Evolutionary conservation across 805 yeast species (phyloP).

Genomic region (Scheffersomyces amazonensis): DNA sequence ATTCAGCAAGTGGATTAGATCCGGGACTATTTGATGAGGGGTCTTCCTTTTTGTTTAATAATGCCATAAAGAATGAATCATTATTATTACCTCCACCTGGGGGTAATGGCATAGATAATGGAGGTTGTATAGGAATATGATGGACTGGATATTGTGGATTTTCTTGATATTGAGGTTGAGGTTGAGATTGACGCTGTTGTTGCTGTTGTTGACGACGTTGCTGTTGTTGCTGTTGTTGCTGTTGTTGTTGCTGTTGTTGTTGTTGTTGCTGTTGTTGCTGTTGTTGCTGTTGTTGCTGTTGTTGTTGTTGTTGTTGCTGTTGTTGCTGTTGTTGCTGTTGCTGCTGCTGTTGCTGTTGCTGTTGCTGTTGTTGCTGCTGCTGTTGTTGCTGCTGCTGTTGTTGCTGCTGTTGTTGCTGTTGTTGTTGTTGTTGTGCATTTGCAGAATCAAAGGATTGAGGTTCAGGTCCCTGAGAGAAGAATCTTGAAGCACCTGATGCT

Average conservation of each 20-base stretch:
- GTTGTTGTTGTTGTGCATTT: neutral
- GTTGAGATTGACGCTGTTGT: conserved; percentile 11
- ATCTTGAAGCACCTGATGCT: too few relatives aligned
- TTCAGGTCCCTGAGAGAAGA: neutral
- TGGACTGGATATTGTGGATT: conserved; percentile 5
- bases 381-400: neutral
- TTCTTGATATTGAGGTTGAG: conserved; percentile 9
- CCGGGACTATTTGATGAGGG: neutral
- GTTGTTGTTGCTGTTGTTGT: conserved; percentile 3
- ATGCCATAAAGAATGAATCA: conserved; percentile 47
- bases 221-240: conserved; percentile 6
- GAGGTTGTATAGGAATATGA: neutral
- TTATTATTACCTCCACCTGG: conserved; percentile 13
- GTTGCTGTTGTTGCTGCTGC: conserved; percentile 1
- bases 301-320: conserved; percentile 1
- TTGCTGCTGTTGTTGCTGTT: neutral
- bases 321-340: conserved; percentile 1
- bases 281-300: conserved; percentile 1
- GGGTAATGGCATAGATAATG: neutral
- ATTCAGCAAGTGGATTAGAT: conserved; percentile 4
- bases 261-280: conserved; percentile 6
- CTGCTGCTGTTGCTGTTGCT: conserved; percentile 2
- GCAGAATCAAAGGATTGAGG: neutral
- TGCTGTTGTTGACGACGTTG: conserved; percentile 7
- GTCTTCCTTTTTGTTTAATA: conserved; percentile 33